Percentiles rank a stretch among this genome's conserved stretches.
Evolutionary conservation across 805 yeast genomes (phyloP).

Genomic region (Kregervanrija delftensis): DNA sequence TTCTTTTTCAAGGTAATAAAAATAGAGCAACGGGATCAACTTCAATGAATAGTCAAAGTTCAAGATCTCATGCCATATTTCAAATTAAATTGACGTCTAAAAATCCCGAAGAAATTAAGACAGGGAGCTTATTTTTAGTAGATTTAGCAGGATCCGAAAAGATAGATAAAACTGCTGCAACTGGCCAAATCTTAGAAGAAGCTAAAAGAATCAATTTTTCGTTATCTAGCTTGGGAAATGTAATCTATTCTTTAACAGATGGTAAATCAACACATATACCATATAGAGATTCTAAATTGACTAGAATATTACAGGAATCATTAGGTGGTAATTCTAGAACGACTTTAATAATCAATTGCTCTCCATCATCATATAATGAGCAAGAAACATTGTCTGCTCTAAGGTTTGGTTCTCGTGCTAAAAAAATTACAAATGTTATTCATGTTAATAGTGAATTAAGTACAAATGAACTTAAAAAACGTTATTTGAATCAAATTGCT

Average conservation of each 20-base stretch:
- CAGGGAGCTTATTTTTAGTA: conserved; percentile 63
- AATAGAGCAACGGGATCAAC: conserved; percentile 55
- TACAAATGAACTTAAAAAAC: conserved; percentile 17
- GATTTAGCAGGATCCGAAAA: conserved; percentile 89
- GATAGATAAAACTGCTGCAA: conserved; percentile 68
- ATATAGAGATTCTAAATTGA: conserved; percentile 71
- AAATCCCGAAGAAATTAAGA: conserved; percentile 42
- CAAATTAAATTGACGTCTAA: conserved; percentile 63
- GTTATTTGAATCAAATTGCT: conserved; percentile 18
- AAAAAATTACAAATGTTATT: conserved; percentile 57
- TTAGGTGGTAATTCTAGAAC: conserved; percentile 81
- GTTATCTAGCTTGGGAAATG: conserved; percentile 70
- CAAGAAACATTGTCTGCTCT: conserved; percentile 65
- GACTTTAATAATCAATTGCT: conserved; percentile 64
- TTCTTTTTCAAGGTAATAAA: conserved; percentile 52
- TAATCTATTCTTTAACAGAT: conserved; percentile 72
- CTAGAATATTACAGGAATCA: conserved; percentile 72
- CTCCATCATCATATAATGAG: conserved; percentile 51
- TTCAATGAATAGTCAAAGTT: conserved; percentile 63
- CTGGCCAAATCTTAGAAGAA: conserved; percentile 70
- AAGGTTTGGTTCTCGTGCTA: conserved; percentile 70
- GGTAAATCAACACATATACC: conserved; percentile 60
- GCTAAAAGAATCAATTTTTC: conserved; percentile 81
- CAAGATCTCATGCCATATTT: conserved; percentile 77
- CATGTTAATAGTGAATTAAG: conserved; percentile 41